Conservation (phyloP, 2,329 filamentous ascomycete species). For the Trichoderma semiorbis region DNA sequence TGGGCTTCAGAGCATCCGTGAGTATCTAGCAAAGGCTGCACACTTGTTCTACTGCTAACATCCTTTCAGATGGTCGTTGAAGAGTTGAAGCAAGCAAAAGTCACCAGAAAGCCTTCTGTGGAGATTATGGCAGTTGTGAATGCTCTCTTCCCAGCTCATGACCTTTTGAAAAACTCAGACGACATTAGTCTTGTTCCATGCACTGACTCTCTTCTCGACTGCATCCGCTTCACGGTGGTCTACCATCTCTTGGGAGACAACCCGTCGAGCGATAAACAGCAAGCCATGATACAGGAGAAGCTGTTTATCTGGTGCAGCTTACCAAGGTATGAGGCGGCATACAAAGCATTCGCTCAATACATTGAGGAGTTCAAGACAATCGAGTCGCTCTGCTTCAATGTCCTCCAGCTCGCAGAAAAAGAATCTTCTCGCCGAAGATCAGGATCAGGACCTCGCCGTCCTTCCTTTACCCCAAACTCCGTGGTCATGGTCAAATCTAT, state of each 20-base stretch:
- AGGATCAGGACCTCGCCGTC: background rate
- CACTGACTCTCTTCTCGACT: conserved; percentile 32
- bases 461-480: background rate
- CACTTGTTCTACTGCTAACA: background rate
- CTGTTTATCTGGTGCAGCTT: conserved; percentile 34
- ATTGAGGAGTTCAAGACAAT: conserved; percentile 34
- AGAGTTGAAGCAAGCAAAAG: conserved; percentile 4
- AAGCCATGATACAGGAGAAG: conserved; percentile 29
- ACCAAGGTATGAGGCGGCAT: conserved; percentile 29
- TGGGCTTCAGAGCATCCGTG: conserved; percentile 35
- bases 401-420: conserved; percentile 24
- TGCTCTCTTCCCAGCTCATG: conserved; percentile 32
- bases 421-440: background rate
- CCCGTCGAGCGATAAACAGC: conserved; percentile 21
- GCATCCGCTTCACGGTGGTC: conserved; percentile 35
- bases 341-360: conserved; percentile 32
- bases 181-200: conserved; percentile 30
- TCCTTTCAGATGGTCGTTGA: background rate
- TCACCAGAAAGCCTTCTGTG: conserved; percentile 18
- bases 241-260: conserved; percentile 32
- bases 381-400: conserved; percentile 29
- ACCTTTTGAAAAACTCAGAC: conserved; percentile 23
- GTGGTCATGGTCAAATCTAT: conserved; percentile 7
- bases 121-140: conserved; percentile 36
- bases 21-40: conserved; percentile 11